Base-by-base conservation (phyloP, 768 basidiomycete species). In the Galerina sulciceps region DNA sequence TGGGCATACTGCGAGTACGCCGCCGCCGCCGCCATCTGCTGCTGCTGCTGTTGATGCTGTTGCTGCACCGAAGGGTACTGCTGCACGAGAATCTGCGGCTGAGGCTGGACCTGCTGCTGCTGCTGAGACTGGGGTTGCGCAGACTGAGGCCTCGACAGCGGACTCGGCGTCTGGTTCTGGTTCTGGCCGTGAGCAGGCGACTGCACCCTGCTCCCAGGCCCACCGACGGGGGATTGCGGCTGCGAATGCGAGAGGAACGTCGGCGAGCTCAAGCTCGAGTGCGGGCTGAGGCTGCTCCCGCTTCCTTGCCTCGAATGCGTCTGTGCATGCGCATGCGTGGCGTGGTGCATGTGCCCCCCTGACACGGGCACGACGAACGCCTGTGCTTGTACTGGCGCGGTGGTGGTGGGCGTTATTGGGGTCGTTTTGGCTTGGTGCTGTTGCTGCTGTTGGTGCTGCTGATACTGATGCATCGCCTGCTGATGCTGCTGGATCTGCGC, bases 1-100 rank as follows among this genome's bases (percentile, higher is more conserved):
- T 60, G 59, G 11, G 65, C 63, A 40, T 67, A 67, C 22, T 65
- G 62, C 43, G 40, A 37, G 31, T 60, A 60, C n/a, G 54, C 54
- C 14, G 53, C 59, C 26, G 59, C 59, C 46, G 41, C 41, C 51
- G 58, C 61, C 26, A 8, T 8, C 26, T 5, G 4, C 34, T 45
- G 53, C 58, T 62, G 67, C 48, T 53, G 56, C 60, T 68, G 67
- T 46, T 36, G 31, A 6, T 35, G 36, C 35, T 18, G 15, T 9
- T 50, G 31, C 14, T 31, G 23, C 26, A n/a, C n/a, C n/a, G n/a
- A n/a, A n/a, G n/a, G n/a, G n/a, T 51, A 35, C 17, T 1, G 37
- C 35, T 13, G 15, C 1, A n/a, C 22, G 43, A n/a, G 44, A 10
- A 31, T 31, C 23, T 45, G 44, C 4, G n/a, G 14, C 23, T 45